Conservation (phyloP, 495 filamentous ascomycete species). For the Jackrogersella multiformis region DNA sequence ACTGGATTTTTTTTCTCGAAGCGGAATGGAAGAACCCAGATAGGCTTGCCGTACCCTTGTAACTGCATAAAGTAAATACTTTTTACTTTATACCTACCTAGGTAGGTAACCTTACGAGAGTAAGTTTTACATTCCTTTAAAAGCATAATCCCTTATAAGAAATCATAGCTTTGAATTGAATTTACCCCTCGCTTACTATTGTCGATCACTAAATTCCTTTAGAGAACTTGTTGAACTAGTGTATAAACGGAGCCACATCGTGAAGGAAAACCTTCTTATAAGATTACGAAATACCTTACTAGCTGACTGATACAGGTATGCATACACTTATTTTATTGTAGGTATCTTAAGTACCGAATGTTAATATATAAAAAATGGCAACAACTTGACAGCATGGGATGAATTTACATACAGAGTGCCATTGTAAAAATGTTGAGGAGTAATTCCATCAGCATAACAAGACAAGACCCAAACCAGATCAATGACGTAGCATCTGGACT, state of each 20-base stretch:
- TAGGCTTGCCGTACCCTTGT: conserved; percentile 16
- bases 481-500: conserved; percentile 35
- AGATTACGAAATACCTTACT: neutral
- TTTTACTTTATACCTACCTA: neutral
- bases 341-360: no score
- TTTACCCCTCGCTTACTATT: conserved; percentile 34
- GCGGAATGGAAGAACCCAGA: conserved; percentile 11
- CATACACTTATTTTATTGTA: conserved; percentile 10
- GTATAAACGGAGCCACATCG: conserved; percentile 21
- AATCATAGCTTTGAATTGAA: conserved; percentile 33
- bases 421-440: no score
- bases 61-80: conserved; percentile 15
- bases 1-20: conserved; percentile 16
- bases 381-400: no score
- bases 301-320: conserved; percentile 3
- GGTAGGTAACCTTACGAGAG: neutral
- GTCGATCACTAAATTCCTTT: conserved; percentile 35
- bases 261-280: conserved; percentile 7
- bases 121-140: neutral
- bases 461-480: conserved; percentile 14
- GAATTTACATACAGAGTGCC: no score
- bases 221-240: conserved; percentile 19
- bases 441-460: conserved; percentile 28
- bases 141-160: conserved; percentile 24
- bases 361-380: no score